Percentiles rank a stretch among this genome's conserved stretches.
phyloP scores from a whole-genome alignment of 2,329 filamentous ascomycete species.

The Xylariaceae sp. region DNA sequence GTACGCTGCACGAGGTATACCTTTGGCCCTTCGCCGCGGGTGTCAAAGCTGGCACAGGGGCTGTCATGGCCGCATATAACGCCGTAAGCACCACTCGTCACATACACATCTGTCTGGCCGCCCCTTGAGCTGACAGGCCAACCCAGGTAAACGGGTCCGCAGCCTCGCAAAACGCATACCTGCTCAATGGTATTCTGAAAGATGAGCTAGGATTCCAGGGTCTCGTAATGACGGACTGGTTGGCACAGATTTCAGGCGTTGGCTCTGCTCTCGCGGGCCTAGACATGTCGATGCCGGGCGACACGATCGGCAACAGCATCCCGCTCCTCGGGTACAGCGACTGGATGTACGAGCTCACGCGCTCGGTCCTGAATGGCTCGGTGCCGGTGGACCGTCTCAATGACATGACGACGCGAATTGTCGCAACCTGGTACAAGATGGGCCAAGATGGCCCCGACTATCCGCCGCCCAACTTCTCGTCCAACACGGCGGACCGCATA shows the following conservation, averaged over 20 bases:
- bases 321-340: constrained; percentile 50
- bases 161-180: constrained; percentile 63
- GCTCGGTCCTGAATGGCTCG: constrained; percentile 52
- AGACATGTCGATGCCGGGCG: constrained; percentile 59
- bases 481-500: constrained; percentile 51
- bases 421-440: constrained; percentile 56
- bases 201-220: constrained; percentile 72
- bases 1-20: constrained; percentile 64
- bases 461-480: constrained; percentile 55
- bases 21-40: constrained; percentile 77
- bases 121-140: neutral
- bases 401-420: constrained; percentile 52
- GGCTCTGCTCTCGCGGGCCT: constrained; percentile 68
- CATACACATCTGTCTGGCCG: neutral
- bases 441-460: constrained; percentile 54
- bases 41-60: constrained; percentile 70
- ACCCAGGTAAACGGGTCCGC: constrained; percentile 61
- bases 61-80: constrained; percentile 81
- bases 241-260: constrained; percentile 72
- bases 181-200: constrained; percentile 66
- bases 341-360: constrained; percentile 54
- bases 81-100: constrained; percentile 36
- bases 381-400: constrained; percentile 55
- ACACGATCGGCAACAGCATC: constrained; percentile 45
- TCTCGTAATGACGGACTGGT: constrained; percentile 68